A percentile compares a stretch with the other conserved stretches of the same genome.
These are phyloP conservation scores for Zygosaccharomyces siamensis DNA, from an alignment of 805 yeast species.

Conservation along the genomic window DNA sequence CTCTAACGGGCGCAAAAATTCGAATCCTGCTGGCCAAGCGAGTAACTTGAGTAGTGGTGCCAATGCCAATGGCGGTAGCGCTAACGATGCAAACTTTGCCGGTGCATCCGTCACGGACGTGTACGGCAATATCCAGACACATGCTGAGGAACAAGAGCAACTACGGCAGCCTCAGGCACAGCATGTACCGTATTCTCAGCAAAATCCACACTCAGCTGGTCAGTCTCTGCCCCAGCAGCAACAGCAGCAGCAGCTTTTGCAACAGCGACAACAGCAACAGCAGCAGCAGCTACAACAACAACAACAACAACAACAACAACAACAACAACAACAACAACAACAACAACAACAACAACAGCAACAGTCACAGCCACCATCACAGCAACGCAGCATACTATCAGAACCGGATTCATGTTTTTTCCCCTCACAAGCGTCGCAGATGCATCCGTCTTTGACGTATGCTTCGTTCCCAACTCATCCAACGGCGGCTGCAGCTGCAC, in stretches of 20 bases:
- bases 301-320: constrained; percentile 9
- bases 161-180: constrained; percentile 39
- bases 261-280: constrained; percentile 10
- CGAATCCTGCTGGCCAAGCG: constrained; percentile 5
- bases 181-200: constrained; percentile 34
- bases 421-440: constrained; percentile 6
- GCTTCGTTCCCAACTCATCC: constrained; percentile 9
- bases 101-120: not conserved
- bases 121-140: constrained; percentile 23
- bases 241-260: constrained; percentile 10
- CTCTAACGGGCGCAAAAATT: constrained; percentile 15
- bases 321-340: constrained; percentile 6
- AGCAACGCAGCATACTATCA: constrained; percentile 6
- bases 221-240: constrained; percentile 1
- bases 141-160: constrained; percentile 40
- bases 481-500: not conserved
- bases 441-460: constrained; percentile 10
- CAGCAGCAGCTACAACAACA: constrained; percentile 8
- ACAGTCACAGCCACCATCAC: constrained; percentile 9
- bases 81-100: constrained; percentile 16
- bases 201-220: constrained; percentile 1
- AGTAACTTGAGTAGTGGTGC: constrained; percentile 11
- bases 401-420: not conserved
- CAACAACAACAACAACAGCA: constrained; percentile 10
- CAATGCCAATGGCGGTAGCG: constrained; percentile 6